phyloP scores from a whole-genome alignment of 495 filamentous ascomycete species.

The Xylaria grammica region DNA sequence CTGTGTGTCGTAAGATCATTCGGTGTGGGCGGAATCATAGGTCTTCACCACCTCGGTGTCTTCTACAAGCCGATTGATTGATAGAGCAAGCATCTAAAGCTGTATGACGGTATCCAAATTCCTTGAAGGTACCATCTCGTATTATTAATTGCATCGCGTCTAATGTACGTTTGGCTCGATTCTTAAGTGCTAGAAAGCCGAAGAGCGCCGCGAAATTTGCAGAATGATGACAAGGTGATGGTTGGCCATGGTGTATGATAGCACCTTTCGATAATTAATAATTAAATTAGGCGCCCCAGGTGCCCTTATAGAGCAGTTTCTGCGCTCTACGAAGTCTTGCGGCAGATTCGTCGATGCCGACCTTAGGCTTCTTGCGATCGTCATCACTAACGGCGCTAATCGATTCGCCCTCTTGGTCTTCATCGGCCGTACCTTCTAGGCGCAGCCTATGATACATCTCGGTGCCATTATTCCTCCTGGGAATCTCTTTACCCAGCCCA shows the following conservation, averaged over 20 bases:
- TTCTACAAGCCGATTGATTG: not conserved
- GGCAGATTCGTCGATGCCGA: slow-evolving; percentile 28
- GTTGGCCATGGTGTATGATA: not conserved
- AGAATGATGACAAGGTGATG: not conserved
- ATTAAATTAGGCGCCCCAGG: not conserved
- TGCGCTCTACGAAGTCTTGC: slow-evolving; percentile 32
- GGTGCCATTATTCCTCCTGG: not conserved
- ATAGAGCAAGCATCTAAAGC: not conserved
- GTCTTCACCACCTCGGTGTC: not conserved
- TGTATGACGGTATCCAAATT: not conserved
- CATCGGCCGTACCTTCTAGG: not conserved
- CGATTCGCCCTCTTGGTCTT: not conserved
- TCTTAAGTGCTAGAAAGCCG: not conserved
- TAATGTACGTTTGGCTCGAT: not conserved
- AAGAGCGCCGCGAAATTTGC: not conserved
- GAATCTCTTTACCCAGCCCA: not conserved
- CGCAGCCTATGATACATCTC: slow-evolving; percentile 17
- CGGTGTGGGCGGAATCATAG: not conserved
- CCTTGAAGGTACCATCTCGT: not conserved
- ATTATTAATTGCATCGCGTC: not conserved
- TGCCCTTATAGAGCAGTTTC: slow-evolving; percentile 22
- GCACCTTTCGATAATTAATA: not conserved
- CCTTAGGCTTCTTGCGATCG: slow-evolving; percentile 21
- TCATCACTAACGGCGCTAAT: slow-evolving; percentile 21
- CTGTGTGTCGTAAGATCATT: slow-evolving; percentile 7